Base-by-base conservation (phyloP, 257 asterid genomes). In the Capsicum pubescens region DNA sequence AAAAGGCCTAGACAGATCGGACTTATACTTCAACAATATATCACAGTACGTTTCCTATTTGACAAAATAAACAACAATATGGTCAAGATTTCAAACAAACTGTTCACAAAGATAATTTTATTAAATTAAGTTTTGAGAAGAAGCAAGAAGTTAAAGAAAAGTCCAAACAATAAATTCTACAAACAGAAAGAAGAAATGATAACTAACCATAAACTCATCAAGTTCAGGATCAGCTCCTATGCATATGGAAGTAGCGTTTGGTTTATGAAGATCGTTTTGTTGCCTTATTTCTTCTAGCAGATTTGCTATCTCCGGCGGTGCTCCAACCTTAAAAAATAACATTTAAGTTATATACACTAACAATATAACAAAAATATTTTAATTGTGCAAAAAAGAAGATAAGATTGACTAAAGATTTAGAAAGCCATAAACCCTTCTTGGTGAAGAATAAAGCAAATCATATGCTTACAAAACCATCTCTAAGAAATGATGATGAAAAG, bases 1-100 rank as follows among this genome's bases (percentile, higher is more conserved):
- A 14, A 94, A 95, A n/a, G 97, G 96, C 88, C 91, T 87, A 0
- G 91, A 88, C 56, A 95, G 94, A 90, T 94, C 96, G 83, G 92
- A 87, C 87, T 94, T 95, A 86, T 85, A 94, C 88, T 91, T 93
- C 87, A 91, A 87, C 90, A 95, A 74, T 68, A 93, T 86, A 71
- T 91, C 92, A 80, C 90, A 90, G 84, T 93, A 95, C 50, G 91
- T 91, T 90, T 94, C 97, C 99, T 95, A 48, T 50, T 82, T 1
- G 54, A 1, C 78, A 16, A 21, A 32, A 56, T 54, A 32, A 55
- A 52, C 52, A 55, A 16, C 46, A 59, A 26, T 26, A 63, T 48
- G 66, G 11, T 39, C 63, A 70, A 16, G 21, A 32, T 59, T 26
- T 59, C 83, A 63, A 81, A 81, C 58, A 42, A 63, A 46, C 48